Base-by-base conservation (phyloP, 179 eudicot genomes). In the Gypsophila paniculata region DNA sequence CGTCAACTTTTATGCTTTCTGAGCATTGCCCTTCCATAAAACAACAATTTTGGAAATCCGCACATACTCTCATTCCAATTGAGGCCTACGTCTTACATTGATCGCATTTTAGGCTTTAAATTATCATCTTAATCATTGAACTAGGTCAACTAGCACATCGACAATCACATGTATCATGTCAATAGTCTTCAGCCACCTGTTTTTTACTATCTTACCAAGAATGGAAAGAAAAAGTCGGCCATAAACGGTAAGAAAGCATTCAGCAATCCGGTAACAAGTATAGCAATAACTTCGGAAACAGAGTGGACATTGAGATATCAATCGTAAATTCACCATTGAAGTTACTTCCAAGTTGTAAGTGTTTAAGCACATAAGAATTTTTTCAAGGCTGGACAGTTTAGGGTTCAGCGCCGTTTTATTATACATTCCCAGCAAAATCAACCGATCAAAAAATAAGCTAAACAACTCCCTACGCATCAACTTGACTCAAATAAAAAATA, bases 31-130 rank as follows among this genome's bases (percentile, higher is more conserved):
- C 29, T 39, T 25, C 19, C 22, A 17, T 14, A n/a, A 46, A 54
- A 54, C 57, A 73, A 54, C 58, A 53, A 54, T 21, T 64, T 63
- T 39, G 48, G 44, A 15, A 39, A 23, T 61, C 29, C 8, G 13
- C 46, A 63, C 22, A 21, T 36, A 63, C 23, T 54, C 12, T 52
- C 12, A 60, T 44, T 9, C 29, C 17, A 14, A 60, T 14, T 10
- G 39, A 65, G 10, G 8, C 46, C 46, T 42, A 42, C 34, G 4
- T 6, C 46, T 2, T 42, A 42, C 8, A 6, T 9, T 29, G 34
- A 29, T 29, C 46, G 3, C 11, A 42, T 42, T 42, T 6, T 9
- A 42, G 10, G 8, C 46, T 42, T 8, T 42, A 42, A 42, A 42
- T 6, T 9, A 9, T 14, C 19, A 46, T 66, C 29, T 15, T 36